Base-by-base conservation (phyloP, 345 rosid genomes). In the Passiflora organensis region DNA sequence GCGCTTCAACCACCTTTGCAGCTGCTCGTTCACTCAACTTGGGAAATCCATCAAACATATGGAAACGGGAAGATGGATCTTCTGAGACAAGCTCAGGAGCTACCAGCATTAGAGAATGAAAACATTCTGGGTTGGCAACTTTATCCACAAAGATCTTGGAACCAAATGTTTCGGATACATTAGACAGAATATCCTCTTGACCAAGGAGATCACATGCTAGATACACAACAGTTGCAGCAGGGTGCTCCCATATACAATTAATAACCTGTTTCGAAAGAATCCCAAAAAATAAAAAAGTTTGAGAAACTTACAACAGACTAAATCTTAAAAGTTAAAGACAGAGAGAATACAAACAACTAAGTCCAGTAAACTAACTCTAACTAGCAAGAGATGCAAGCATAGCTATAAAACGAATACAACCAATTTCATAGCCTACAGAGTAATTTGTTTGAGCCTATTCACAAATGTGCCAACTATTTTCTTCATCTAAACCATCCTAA, bases 201-300 rank as follows among this genome's bases (percentile, higher is more conserved):
- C 97, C 96, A 28, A 87, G 78, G 57, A 85, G 75, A 63, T 85
- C 84, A 14, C 86, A 78, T 17, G 89, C 76, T 72, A 91, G 80
- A 74, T 91, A 82, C 45, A 91, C 87, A 53, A 61, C 59, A 1
- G 78, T 42, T 59, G 82, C 84, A 38, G 73, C 76, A 17, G 95
- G 95, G 53, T 91, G 86, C 71, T 79, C 82, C 97, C 97, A 87
- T 73, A 91, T 83, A 49, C 96, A 91, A 60, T 68, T 75, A 58
- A 85, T 65, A 22, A 87, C 77, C 97, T 91, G 80, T 64, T 55
- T 71, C 76, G 69, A 19, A 6, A 39, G 51, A 10, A 45, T 16
- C 28, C 36, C 52, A 61, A 2, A 13, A 11, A 5, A 19, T 53
- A 2, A 3, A 28, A 28, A 28, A 28, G 3, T 19, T 34, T 1